A percentile compares a stretch with the other conserved stretches of the same genome.
Evolutionary conservation across 257 asterid species (phyloP).

Genomic region (Salvia rosmarinus): DNA sequence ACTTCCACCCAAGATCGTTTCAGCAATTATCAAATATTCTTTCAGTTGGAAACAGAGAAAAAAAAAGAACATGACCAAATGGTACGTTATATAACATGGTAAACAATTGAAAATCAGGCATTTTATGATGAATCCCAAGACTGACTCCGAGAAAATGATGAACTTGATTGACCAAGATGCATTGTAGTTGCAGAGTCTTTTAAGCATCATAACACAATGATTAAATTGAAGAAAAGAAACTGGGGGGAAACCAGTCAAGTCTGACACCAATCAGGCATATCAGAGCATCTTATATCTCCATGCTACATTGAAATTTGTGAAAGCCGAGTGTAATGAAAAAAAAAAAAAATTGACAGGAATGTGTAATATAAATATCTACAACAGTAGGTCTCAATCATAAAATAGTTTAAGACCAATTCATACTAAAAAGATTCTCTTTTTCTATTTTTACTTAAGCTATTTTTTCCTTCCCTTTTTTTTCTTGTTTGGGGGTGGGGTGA

Average conservation of each 20-base stretch:
- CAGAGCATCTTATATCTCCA: constrained; percentile 22
- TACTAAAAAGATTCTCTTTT: constrained; percentile 18
- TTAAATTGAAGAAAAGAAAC: constrained; percentile 25
- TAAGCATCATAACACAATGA: constrained; percentile 32
- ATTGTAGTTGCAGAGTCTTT: constrained; percentile 24
- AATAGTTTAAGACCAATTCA: constrained; percentile 15
- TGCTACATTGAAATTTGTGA: background rate
- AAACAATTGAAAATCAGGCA: background rate
- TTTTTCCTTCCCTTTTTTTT: too few relatives aligned
- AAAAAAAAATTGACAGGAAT: constrained; percentile 20
- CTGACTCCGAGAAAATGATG: constrained; percentile 33
- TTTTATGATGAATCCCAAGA: constrained; percentile 33
- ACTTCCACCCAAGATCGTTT: background rate
- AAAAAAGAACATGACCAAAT: background rate
- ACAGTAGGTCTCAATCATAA: constrained; percentile 23
- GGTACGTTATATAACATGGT: background rate
- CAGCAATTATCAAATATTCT: background rate
- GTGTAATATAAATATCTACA: constrained; percentile 16
- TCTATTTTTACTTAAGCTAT: background rate
- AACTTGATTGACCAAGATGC: constrained; percentile 30
- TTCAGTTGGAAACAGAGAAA: background rate
- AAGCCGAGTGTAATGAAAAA: constrained; percentile 6
- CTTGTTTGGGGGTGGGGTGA: background rate
- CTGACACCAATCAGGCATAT: constrained; percentile 20
- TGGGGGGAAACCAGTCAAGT: constrained; percentile 21